Base-by-base conservation (phyloP, 495 filamentous ascomycete species). In the Endocarpon pusillum region DNA sequence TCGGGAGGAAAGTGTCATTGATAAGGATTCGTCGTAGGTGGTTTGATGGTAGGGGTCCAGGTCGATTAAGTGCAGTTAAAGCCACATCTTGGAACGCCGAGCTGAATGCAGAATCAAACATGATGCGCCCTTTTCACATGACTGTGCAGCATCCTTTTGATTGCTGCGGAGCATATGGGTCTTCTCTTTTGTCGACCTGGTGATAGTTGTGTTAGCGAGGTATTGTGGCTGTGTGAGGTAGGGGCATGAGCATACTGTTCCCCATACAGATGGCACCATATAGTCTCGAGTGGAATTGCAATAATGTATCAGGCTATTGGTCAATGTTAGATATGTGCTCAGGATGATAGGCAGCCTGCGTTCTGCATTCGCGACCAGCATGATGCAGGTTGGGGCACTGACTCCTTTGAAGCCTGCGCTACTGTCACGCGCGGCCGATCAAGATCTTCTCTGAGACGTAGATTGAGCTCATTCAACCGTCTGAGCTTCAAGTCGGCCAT, bases 211-310 rank as follows among this genome's bases (percentile, higher is more conserved):
- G 23, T 36, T 27, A 27, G 35, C 42, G 40, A 39, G 47, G 45
- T 37, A 12, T 26, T 23, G 32, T 9, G 29, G 43, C 20, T 8
- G 12, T 41, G 16, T 30, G 26, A 17, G 8, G 29, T 19, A 11
- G 21, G 19, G 30, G 34, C 42, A 44, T 52, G 40, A 48, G n/a
- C 75, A 55, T 67, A 96, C 85, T 41, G 72, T 67, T 40, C 91
- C 89, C 89, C 91, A 96, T 52, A 91, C 75, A 32, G 80, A 86
- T 34, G 89, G 89, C 42, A 97, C 89, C 89, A 97, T 97, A 55
- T 86, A 96, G 54, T 97, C 89, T 58, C 83, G 81, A 43, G 89
- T 94, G 55, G 76, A 81, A 51, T 86, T 87, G 58, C 85, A 94
- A 58, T 94, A 96, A 41, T 78, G 76, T 51, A 97, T 94, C 51